Conservation (phyloP, 805 yeast genomes). For the Lachancea dasiensis region DNA sequence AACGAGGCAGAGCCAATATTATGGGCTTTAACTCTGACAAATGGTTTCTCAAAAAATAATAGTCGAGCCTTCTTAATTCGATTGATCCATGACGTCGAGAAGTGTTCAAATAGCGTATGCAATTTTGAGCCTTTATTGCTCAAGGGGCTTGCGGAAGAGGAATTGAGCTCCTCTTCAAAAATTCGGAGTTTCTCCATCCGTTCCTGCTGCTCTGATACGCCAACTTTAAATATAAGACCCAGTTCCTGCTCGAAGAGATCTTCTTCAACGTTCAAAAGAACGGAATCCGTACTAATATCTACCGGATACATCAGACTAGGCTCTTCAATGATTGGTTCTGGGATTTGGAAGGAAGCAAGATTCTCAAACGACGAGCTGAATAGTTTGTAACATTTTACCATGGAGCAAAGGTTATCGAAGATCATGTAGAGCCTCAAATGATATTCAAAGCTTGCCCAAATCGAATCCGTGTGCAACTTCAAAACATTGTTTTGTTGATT, state of each 20-base stretch:
- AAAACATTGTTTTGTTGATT: conserved; percentile 2
- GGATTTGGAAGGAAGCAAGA: conserved; percentile 22
- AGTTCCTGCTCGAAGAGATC: conserved; percentile 62
- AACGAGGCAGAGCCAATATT: neutral
- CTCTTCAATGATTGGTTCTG: conserved; percentile 25
- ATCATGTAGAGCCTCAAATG: conserved; percentile 41
- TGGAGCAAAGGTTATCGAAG: conserved; percentile 44
- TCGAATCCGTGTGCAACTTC: conserved; percentile 13
- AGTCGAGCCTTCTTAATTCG: conserved; percentile 30
- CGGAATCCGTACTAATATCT: conserved; percentile 35
- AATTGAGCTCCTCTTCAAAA: conserved; percentile 20
- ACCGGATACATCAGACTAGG: conserved; percentile 38
- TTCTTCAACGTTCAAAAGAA: conserved; percentile 49
- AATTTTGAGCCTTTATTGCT: conserved; percentile 7
- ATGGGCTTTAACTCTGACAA: conserved; percentile 10
- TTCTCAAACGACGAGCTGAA: conserved; percentile 39
- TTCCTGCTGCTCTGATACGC: conserved; percentile 49
- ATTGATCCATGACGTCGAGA: conserved; percentile 39
- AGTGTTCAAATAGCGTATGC: conserved; percentile 27
- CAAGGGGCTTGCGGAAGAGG: conserved; percentile 1
- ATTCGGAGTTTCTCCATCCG: conserved; percentile 37
- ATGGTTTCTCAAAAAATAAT: conserved; percentile 27
- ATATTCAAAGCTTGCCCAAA: conserved; percentile 30
- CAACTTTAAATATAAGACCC: conserved; percentile 52
- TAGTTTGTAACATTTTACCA: conserved; percentile 44